Evolutionary conservation across 331 rosid genomes (phyloP).

Genomic region (Erythrophleum ivorense): DNA sequence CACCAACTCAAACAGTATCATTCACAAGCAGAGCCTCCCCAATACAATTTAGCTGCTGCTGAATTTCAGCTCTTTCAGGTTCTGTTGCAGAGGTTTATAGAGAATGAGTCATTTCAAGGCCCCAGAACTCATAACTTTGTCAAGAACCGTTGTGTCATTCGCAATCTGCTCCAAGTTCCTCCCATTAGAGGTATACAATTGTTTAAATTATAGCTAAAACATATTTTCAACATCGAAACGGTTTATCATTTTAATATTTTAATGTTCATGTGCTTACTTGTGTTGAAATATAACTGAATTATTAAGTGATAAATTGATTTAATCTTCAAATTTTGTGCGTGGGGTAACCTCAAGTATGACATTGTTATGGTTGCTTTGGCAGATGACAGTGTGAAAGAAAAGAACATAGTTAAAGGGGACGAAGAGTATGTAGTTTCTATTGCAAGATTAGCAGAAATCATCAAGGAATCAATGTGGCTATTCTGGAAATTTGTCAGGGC

Average conservation of each 20-base stretch:
- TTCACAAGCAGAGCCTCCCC: slow-evolving; percentile 13
- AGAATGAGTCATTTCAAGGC: slow-evolving; percentile 77
- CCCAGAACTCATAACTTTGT: slow-evolving; percentile 76
- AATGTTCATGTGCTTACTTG: too few species aligned
- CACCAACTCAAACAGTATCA: slow-evolving; percentile 51
- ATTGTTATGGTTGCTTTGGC: slow-evolving; percentile 8
- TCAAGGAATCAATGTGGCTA: slow-evolving; percentile 71
- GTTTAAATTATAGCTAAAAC: too few species aligned
- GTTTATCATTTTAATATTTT: too few species aligned
- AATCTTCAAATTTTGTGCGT: too few species aligned
- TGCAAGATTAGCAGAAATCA: slow-evolving; percentile 52
- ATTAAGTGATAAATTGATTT: too few species aligned
- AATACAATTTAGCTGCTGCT: slow-evolving; percentile 66
- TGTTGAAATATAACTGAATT: too few species aligned
- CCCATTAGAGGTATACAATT: slow-evolving; percentile 57
- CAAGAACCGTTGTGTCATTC: slow-evolving; percentile 73
- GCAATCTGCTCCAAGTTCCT: slow-evolving; percentile 79
- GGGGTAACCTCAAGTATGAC: background rate
- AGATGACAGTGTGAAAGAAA: slow-evolving; percentile 64
- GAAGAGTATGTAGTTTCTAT: slow-evolving; percentile 50
- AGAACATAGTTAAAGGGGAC: slow-evolving; percentile 40
- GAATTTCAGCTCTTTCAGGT: slow-evolving; percentile 90
- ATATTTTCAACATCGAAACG: too few species aligned
- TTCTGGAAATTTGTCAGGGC: slow-evolving; percentile 71
- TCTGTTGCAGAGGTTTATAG: slow-evolving; percentile 74